Evolutionary conservation across 108 stramenopile species (phyloP).

Genomic region (Cylindrotheca closterium): DNA sequence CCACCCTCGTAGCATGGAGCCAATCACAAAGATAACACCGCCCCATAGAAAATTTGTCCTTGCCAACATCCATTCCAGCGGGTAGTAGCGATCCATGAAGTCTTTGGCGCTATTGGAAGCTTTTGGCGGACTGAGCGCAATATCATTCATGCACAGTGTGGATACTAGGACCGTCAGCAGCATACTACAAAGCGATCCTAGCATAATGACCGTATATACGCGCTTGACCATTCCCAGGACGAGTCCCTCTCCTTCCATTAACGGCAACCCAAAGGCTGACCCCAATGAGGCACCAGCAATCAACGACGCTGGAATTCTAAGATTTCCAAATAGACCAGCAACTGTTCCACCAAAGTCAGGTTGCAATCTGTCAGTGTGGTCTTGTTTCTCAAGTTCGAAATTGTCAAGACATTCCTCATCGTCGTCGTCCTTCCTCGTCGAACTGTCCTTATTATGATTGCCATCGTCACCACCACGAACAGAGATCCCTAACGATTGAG

Average conservation of each 20-base stretch:
- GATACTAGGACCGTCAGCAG: conserved; percentile 17
- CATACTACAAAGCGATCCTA: conserved; percentile 11
- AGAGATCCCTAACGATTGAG: too few species aligned
- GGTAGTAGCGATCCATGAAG: conserved; percentile 1
- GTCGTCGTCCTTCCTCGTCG: background rate
- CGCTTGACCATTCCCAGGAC: conserved; percentile 23
- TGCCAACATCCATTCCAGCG: conserved; percentile 4
- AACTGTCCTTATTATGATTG: background rate
- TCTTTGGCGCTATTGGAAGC: background rate
- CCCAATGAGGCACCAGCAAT: conserved; percentile 42
- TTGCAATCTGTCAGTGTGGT: background rate
- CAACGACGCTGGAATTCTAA: conserved; percentile 34
- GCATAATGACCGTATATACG: conserved; percentile 22
- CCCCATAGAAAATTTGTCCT: conserved; percentile 6
- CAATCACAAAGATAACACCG: background rate
- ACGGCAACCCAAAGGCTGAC: conserved; percentile 36
- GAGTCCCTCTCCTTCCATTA: conserved; percentile 8
- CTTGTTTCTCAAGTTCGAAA: background rate
- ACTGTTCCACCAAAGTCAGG: background rate
- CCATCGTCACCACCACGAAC: background rate
- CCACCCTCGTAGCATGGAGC: conserved; percentile 1
- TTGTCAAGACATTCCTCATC: background rate
- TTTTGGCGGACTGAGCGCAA: background rate
- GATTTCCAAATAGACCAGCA: conserved; percentile 29
- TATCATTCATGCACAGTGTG: conserved; percentile 12